Conservation (phyloP, 2,329 filamentous ascomycete species). For the Ophiostoma sp. region DNA sequence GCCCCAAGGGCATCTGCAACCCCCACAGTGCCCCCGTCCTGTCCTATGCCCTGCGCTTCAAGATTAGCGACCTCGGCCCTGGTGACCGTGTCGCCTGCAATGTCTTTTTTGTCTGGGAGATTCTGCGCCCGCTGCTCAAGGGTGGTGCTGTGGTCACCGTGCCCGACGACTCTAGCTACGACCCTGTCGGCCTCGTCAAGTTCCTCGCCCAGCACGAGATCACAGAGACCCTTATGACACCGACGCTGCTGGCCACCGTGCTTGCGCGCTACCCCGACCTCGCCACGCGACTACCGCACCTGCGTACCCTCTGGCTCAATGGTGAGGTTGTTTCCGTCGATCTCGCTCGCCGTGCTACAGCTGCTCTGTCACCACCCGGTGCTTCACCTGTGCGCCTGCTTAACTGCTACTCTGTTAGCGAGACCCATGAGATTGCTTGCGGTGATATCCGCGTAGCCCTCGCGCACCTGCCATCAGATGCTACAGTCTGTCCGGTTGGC, state of each 20-base stretch:
- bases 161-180: slow-evolving; percentile 71
- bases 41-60: slow-evolving; percentile 69
- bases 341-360: slow-evolving; percentile 62
- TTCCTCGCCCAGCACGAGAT: slow-evolving; percentile 60
- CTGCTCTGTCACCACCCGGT: slow-evolving; percentile 52
- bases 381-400: slow-evolving; percentile 55
- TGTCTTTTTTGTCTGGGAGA: slow-evolving; percentile 85
- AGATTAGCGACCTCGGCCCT: slow-evolving; percentile 60
- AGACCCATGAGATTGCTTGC: slow-evolving; percentile 75
- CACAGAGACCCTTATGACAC: slow-evolving; percentile 80
- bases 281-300: slow-evolving; percentile 55
- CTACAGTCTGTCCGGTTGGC: slow-evolving; percentile 68
- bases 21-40: slow-evolving; percentile 67
- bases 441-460: slow-evolving; percentile 68
- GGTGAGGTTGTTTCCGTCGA: slow-evolving; percentile 79
- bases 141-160: slow-evolving; percentile 72
- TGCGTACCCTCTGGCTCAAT: slow-evolving; percentile 72
- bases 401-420: slow-evolving; percentile 77
- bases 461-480: slow-evolving; percentile 50
- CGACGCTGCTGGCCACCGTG: slow-evolving; percentile 69
- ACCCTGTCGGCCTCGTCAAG: slow-evolving; percentile 68
- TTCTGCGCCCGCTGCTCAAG: slow-evolving; percentile 67
- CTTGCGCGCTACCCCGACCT: slow-evolving; percentile 64
- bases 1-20: slow-evolving; percentile 78
- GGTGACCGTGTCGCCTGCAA: slow-evolving; percentile 81